Evolutionary conservation across 202 grass and related monocot genomes (phyloP).

Genomic region (Zizania palustris): DNA sequence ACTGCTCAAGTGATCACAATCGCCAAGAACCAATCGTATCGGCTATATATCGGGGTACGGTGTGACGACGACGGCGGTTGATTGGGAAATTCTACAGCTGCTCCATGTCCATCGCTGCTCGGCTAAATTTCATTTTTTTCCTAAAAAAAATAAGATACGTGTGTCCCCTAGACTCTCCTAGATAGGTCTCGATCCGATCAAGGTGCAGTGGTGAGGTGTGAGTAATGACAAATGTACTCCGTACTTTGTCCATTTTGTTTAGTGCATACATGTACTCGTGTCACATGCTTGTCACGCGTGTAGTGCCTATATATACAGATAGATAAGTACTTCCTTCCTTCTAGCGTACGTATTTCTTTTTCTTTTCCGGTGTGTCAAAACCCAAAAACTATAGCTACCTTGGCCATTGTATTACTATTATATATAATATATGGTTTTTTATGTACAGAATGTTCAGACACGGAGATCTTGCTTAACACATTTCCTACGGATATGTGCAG

Average conservation of each 20-base stretch:
- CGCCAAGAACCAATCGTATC: background rate
- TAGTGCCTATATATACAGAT: too few species aligned
- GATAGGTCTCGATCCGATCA: background rate
- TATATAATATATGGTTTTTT: background rate
- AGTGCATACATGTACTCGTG: background rate
- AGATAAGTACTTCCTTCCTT: too few species aligned
- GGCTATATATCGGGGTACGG: background rate
- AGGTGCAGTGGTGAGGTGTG: background rate
- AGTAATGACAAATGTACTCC: background rate
- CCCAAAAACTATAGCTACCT: background rate
- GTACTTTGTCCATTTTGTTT: background rate
- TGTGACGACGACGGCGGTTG: slow-evolving; percentile 17
- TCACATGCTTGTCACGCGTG: background rate
- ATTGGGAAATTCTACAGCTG: slow-evolving; percentile 32
- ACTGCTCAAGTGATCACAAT: background rate
- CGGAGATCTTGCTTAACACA: background rate
- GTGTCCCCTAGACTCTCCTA: too few species aligned
- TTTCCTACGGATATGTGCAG: background rate
- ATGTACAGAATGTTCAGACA: background rate
- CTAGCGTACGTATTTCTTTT: background rate
- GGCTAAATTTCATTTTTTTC: slow-evolving; percentile 10
- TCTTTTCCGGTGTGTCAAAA: too few species aligned
- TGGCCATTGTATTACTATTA: background rate
- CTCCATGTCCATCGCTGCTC: slow-evolving; percentile 17
- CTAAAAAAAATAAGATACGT: too few species aligned